phyloP scores from a whole-genome alignment of 2,329 filamentous ascomycete genomes.

The Beauveria sp. region DNA sequence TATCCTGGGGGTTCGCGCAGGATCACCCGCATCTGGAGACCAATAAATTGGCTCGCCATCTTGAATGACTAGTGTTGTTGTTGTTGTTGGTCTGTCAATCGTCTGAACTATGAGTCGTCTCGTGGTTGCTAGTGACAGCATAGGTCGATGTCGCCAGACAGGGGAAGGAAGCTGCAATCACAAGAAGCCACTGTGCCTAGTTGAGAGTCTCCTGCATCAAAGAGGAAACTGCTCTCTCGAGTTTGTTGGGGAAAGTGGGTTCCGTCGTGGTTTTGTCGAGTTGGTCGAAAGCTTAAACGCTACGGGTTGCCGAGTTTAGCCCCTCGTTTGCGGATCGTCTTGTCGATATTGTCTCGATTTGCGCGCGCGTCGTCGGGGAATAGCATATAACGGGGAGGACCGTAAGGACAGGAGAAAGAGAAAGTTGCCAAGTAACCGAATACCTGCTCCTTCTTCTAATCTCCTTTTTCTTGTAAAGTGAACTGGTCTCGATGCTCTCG shows the following conservation, averaged over 20 bases:
- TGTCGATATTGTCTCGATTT: not conserved
- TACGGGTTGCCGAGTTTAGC: not conserved
- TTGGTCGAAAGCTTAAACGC: not conserved
- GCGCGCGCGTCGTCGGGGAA: not conserved
- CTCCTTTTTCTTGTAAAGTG: not conserved
- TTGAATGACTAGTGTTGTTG: constrained; percentile 4
- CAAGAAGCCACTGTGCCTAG: not conserved
- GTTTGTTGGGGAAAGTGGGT: not conserved
- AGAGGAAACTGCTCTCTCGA: not conserved
- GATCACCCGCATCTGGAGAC: constrained; percentile 67
- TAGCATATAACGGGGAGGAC: not conserved
- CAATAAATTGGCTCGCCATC: constrained; percentile 61
- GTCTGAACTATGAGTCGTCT: not conserved
- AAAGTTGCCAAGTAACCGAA: constrained; percentile 7
- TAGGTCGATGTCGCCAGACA: not conserved
- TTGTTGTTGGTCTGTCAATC: not conserved
- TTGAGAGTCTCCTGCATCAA: constrained; percentile 1
- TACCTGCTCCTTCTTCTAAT: constrained; percentile 1
- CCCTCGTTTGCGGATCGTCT: not conserved
- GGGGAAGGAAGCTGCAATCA: constrained; percentile 1
- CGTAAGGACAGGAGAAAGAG: not conserved
- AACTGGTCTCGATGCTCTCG: not conserved
- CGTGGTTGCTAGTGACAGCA: not conserved
- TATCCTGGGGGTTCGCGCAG: constrained; percentile 58
- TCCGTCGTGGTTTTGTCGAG: not conserved